Evolutionary conservation across 805 yeast genomes (phyloP), one percentile per base, ranked within the genome.

Genomic region (Candida boidinii): DNA sequence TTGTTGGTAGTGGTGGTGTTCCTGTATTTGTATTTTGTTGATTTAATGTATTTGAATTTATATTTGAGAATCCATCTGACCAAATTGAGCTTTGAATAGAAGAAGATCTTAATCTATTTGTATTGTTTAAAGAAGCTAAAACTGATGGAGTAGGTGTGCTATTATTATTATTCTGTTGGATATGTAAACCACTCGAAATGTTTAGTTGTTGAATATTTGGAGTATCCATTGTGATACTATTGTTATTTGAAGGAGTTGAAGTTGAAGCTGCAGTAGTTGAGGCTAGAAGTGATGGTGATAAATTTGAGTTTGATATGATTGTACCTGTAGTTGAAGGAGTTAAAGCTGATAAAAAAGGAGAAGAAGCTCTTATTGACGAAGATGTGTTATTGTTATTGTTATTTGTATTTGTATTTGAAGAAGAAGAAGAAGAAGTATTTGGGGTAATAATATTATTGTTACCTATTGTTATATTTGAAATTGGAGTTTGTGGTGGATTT

Each of bases 71-170:
- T 29, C 66, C 71, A 44, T 69, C 76, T 39, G 71, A 70, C 83
- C 83, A 76, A 34, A 76, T 75, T 25, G 79, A 71, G 41, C 70
- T 59, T 27, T 64, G 59, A 26, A 75, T 54, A 2, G 79, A 73
- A 4, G 78, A 75, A 1, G 80, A 73, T 34, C 83, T 64, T 41
- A 70, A 54, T 41, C 82, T 56, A 21, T 41, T 43, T 28, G 42
- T 5, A 33, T 31, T n/a, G 44, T 21, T 22, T 36, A 42, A 5
- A 37, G 26, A 13, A 29, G 40, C 27, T 35, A 42, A 29, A 26
- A 23, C 14, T 37, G 43, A 11, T 38, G 29, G 34, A 33, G 39
- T 13, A 12, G 34, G 34, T 22, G 23, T 18, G 16, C 17, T 19
- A 22, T 17, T 30, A 18, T 23, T 24, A n/a, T 30, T 22, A n/a